Conservation (phyloP, 2,329 filamentous ascomycete genomes). For the Dissoconium aciculare region DNA sequence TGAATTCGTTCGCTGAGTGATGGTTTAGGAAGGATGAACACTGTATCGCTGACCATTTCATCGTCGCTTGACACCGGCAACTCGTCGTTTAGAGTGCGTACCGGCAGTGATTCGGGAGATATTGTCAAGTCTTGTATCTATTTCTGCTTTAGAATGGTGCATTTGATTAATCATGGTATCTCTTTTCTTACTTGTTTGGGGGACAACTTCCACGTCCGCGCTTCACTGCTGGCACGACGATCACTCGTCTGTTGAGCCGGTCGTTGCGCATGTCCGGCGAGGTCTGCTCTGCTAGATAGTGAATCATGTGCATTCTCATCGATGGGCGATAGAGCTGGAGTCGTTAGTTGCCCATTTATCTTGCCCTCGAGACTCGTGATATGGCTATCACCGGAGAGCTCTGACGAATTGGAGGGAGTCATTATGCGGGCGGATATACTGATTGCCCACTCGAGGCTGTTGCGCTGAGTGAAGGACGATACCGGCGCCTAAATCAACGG, state of each 20-base stretch:
- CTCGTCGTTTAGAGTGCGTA: no score
- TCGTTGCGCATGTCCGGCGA: background rate
- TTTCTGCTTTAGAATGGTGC: no score
- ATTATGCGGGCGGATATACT: no score
- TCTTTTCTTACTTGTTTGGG: constrained; percentile 5
- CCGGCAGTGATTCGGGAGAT: constrained; percentile 12
- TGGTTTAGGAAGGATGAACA: no score
- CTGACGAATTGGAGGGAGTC: no score
- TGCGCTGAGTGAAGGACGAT: no score
- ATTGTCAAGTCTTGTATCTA: constrained; percentile 9
- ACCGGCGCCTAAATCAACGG: no score
- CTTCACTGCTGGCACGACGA: constrained; percentile 10
- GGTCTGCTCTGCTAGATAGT: background rate
- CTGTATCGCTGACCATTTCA: no score
- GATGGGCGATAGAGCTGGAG: constrained; percentile 10
- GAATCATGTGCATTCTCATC: constrained; percentile 8
- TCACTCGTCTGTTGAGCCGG: constrained; percentile 1
- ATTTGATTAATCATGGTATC: no score
- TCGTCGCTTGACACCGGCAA: no score
- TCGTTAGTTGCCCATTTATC: constrained; percentile 9
- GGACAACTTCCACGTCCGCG: constrained; percentile 9
- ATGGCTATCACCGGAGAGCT: constrained; percentile 7
- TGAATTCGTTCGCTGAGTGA: no score
- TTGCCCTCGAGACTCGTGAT: constrained; percentile 1
- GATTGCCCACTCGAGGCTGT: no score